These are phyloP conservation scores for Metarhizium brunneum DNA, from an alignment of 2,329 filamentous ascomycete genomes.

Conservation along the genomic window DNA sequence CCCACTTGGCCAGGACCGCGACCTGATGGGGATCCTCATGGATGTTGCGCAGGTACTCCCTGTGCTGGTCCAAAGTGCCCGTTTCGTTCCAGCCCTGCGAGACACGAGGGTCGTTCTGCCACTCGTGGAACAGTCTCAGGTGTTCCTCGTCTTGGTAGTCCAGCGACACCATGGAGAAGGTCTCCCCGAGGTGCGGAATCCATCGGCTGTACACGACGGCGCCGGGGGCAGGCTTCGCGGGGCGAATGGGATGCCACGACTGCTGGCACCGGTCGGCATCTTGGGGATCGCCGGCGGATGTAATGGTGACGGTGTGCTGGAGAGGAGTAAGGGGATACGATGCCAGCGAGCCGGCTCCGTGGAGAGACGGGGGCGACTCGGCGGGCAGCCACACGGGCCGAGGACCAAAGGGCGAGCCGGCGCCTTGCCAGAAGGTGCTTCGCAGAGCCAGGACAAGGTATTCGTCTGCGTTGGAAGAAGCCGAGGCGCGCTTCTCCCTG, in stretches of 20 bases:
- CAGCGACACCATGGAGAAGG: slow-evolving; percentile 68
- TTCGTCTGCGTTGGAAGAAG: slow-evolving; percentile 14
- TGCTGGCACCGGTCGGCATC: slow-evolving; percentile 35
- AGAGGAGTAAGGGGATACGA: slow-evolving; percentile 40
- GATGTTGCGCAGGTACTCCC: slow-evolving; percentile 58
- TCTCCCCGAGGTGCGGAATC: slow-evolving; percentile 66
- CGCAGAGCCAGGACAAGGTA: slow-evolving; percentile 35
- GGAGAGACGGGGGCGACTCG: slow-evolving; percentile 27
- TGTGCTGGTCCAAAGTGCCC: slow-evolving; percentile 65
- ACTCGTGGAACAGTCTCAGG: slow-evolving; percentile 62
- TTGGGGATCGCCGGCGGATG: slow-evolving; percentile 29
- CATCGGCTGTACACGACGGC: slow-evolving; percentile 69
- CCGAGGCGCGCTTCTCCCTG: slow-evolving; percentile 16
- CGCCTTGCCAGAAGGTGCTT: slow-evolving; percentile 61
- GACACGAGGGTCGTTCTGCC: slow-evolving; percentile 79
- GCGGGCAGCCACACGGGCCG: slow-evolving; percentile 52
- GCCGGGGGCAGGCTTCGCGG: slow-evolving; percentile 61
- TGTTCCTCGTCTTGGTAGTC: slow-evolving; percentile 57
- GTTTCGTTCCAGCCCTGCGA: slow-evolving; percentile 74
- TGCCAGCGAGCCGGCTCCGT: slow-evolving; percentile 24
- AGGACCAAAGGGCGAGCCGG: slow-evolving; percentile 56
- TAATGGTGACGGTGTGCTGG: slow-evolving; percentile 33
- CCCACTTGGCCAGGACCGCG: slow-evolving; percentile 60
- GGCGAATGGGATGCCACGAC: slow-evolving; percentile 61
- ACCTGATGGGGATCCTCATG: slow-evolving; percentile 65